A percentile compares a stretch with the other conserved stretches of the same genome.
Evolutionary conservation across 2,329 filamentous ascomycete species (phyloP).

Genomic region (Pseudocercospora eumusae): DNA sequence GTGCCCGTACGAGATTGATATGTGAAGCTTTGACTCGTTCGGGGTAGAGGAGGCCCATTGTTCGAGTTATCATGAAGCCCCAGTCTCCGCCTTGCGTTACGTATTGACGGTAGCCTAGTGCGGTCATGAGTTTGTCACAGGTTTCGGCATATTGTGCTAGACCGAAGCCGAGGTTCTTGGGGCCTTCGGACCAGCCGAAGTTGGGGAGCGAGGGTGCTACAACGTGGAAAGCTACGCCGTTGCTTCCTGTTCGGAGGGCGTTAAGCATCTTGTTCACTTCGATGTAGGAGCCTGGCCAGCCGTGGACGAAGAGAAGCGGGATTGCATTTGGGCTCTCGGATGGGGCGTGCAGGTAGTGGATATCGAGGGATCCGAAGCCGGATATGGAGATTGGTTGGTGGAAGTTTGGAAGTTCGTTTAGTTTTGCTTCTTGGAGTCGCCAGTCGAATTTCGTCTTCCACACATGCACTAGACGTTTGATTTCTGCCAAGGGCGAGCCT

Average conservation of each 20-base stretch:
- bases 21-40: constrained; percentile 58
- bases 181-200: constrained; percentile 66
- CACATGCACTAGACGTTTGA: constrained; percentile 59
- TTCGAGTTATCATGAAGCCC: constrained; percentile 59
- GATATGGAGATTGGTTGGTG: constrained; percentile 56
- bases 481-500: constrained; percentile 60
- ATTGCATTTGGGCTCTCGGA: constrained; percentile 57
- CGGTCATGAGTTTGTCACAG: constrained; percentile 61
- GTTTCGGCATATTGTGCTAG: constrained; percentile 57
- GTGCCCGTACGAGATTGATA: constrained; percentile 37
- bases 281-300: constrained; percentile 68
- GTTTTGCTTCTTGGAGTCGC: constrained; percentile 59
- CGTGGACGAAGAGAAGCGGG: constrained; percentile 68
- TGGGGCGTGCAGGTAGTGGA: constrained; percentile 66
- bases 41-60: constrained; percentile 62
- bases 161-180: constrained; percentile 53
- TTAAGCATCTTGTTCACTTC: constrained; percentile 65
- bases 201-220: constrained; percentile 61
- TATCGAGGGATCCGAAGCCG: constrained; percentile 60
- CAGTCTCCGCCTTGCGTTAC: constrained; percentile 58
- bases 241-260: constrained; percentile 43
- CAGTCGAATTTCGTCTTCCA: constrained; percentile 64
- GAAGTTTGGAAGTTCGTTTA: constrained; percentile 65
- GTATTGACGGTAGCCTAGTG: constrained; percentile 62
- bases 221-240: constrained; percentile 61